phyloP scores from a whole-genome alignment of 1,139 yeast genomes.

The Pichia sp. region DNA sequence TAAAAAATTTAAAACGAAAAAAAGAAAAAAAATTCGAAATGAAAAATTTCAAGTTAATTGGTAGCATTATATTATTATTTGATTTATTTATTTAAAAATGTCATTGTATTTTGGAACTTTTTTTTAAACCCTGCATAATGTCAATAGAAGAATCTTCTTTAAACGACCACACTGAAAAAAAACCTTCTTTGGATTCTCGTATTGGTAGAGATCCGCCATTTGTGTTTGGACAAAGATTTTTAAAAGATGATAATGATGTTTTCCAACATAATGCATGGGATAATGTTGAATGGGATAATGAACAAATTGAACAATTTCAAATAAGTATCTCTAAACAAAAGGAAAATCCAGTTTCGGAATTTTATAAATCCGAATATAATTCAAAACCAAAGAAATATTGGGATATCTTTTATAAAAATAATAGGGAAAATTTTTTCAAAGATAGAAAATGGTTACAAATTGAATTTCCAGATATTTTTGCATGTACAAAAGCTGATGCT shows the following conservation, averaged over 20 bases:
- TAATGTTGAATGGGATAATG: constrained; percentile 96
- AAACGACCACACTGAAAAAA: constrained; percentile 4
- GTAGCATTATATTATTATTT: too few species aligned
- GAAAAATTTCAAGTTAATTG: too few species aligned
- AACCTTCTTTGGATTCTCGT: constrained; percentile 43
- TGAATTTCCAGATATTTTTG: constrained; percentile 83
- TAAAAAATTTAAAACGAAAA: background rate
- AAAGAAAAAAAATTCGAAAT: too few species aligned
- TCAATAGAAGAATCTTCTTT: background rate
- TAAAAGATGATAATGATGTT: constrained; percentile 70
- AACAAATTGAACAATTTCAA: constrained; percentile 72
- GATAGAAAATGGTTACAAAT: constrained; percentile 95
- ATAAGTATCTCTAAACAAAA: constrained; percentile 69
- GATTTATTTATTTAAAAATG: too few species aligned
- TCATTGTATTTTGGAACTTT: too few species aligned
- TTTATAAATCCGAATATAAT: constrained; percentile 74
- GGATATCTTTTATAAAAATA: constrained; percentile 90
- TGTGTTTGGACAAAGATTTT: constrained; percentile 80
- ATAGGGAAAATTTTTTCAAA: constrained; percentile 88
- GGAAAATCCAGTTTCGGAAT: constrained; percentile 77
- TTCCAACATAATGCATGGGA: constrained; percentile 97
- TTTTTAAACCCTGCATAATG: background rate
- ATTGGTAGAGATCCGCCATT: constrained; percentile 87
- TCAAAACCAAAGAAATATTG: constrained; percentile 88
- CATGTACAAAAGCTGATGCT: constrained; percentile 63